phyloP scores from a whole-genome alignment of 2,329 filamentous ascomycete genomes.

The Dendrostoma leiphaemia region DNA sequence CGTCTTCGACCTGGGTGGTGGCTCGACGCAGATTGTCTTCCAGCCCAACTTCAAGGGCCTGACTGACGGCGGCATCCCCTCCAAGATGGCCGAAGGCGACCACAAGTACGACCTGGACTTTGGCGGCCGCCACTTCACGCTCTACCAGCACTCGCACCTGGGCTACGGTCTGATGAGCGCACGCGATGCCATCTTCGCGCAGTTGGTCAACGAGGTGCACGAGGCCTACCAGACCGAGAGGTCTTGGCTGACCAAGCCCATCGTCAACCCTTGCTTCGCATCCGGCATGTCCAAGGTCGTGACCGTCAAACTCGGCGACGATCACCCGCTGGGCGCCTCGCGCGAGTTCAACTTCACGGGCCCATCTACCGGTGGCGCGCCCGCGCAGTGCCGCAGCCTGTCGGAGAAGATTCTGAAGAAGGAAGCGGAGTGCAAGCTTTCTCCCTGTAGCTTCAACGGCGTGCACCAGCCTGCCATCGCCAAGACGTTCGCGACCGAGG shows the following conservation, averaged over 20 bases:
- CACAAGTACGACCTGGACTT: constrained; percentile 95
- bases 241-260: constrained; percentile 67
- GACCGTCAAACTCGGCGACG: constrained; percentile 66
- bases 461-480: constrained; percentile 89
- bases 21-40: constrained; percentile 98
- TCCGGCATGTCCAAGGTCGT: constrained; percentile 75
- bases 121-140: constrained; percentile 82
- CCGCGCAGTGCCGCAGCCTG: constrained; percentile 84
- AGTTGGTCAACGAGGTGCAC: constrained; percentile 70
- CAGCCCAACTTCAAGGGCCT: constrained; percentile 85
- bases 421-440: constrained; percentile 74
- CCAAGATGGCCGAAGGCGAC: constrained; percentile 81
- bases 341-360: constrained; percentile 84
- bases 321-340: constrained; percentile 62
- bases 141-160: constrained; percentile 98
- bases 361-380: constrained; percentile 63
- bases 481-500: constrained; percentile 89
- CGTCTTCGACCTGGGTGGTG: constrained; percentile 93
- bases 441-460: constrained; percentile 98
- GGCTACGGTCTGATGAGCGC: constrained; percentile 97
- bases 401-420: constrained; percentile 91
- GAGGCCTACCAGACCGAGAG: constrained; percentile 58
- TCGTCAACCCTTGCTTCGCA: constrained; percentile 83
- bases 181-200: constrained; percentile 78
- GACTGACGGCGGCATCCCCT: constrained; percentile 74